Percentiles rank a stretch among this genome's conserved stretches.
phyloP scores from a whole-genome alignment of 2,329 filamentous ascomycete species.

The Neofusicoccum sp. region DNA sequence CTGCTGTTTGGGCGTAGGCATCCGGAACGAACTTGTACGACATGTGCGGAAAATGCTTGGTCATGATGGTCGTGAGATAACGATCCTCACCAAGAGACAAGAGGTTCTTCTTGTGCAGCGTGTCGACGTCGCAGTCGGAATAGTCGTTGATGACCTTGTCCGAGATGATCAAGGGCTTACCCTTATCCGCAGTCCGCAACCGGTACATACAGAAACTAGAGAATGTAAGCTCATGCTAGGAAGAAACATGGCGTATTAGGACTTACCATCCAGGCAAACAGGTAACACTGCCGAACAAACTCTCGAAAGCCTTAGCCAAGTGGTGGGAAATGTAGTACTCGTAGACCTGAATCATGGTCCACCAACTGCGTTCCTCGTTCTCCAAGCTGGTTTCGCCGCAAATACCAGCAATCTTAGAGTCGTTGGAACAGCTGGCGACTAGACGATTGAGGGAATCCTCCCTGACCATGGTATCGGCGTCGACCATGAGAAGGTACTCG shows the following conservation, averaged over 20 bases:
- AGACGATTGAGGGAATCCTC: slow-evolving; percentile 91
- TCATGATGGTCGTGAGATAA: slow-evolving; percentile 96
- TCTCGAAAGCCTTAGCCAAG: slow-evolving; percentile 94
- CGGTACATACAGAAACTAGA: slow-evolving; percentile 98
- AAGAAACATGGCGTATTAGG: too few species aligned
- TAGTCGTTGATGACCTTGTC: slow-evolving; percentile 88
- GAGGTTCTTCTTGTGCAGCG: slow-evolving; percentile 91
- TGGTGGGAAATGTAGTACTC: slow-evolving; percentile 99
- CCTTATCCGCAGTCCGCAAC: slow-evolving; percentile 87
- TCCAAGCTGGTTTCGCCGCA: slow-evolving; percentile 95
- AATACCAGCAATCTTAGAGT: slow-evolving; percentile 94
- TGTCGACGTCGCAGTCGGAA: slow-evolving; percentile 84
- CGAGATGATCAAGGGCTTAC: slow-evolving; percentile 89
- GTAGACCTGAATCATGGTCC: slow-evolving; percentile 99
- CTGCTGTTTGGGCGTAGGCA: slow-evolving; percentile 89
- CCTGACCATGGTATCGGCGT: slow-evolving; percentile 91
- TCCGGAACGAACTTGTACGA: slow-evolving; percentile 94
- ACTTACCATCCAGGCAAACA: slow-evolving; percentile 98
- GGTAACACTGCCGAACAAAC: slow-evolving; percentile 94
- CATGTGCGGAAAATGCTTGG: slow-evolving; percentile 93
- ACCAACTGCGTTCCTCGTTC: slow-evolving; percentile 93
- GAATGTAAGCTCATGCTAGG: slow-evolving; percentile 18
- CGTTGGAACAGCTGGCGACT: slow-evolving; percentile 87
- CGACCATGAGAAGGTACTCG: slow-evolving; percentile 95
- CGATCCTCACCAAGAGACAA: slow-evolving; percentile 94